phyloP scores from a whole-genome alignment of 768 basidiomycete species.

The Serendipita vermifera region DNA sequence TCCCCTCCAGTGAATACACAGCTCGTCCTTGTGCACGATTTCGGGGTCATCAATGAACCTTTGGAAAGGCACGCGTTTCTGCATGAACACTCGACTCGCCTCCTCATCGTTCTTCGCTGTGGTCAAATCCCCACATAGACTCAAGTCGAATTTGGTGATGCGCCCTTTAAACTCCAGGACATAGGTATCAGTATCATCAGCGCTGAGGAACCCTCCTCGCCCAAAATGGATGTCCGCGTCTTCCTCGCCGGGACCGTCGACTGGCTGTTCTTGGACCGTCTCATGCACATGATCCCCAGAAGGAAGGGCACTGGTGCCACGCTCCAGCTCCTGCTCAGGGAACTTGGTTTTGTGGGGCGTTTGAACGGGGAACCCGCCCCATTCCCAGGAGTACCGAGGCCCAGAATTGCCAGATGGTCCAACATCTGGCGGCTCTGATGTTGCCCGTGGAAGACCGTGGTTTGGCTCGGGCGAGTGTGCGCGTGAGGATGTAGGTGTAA shows the following conservation, averaged over 20 bases:
- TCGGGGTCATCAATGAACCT: constrained; percentile 51
- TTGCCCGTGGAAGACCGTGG: constrained; percentile 7
- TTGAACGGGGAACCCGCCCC: constrained; percentile 79
- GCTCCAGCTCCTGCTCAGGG: constrained; percentile 11
- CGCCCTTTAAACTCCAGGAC: constrained; percentile 45
- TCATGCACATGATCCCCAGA: background rate
- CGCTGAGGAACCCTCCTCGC: constrained; percentile 18
- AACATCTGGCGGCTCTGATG: constrained; percentile 15
- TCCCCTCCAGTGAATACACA: constrained; percentile 64
- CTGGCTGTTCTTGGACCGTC: constrained; percentile 16
- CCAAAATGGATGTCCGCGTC: constrained; percentile 20
- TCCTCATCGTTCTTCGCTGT: constrained; percentile 37
- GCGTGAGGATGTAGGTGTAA: constrained; percentile 3
- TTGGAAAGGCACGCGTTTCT: constrained; percentile 50
- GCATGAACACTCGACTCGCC: constrained; percentile 37
- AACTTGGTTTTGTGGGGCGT: constrained; percentile 51
- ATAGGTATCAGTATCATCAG: constrained; percentile 11
- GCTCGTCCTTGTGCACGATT: constrained; percentile 45
- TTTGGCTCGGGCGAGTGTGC: background rate
- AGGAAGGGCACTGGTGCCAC: constrained; percentile 7
- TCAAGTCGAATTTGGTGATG: constrained; percentile 58
- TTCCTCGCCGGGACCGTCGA: constrained; percentile 21
- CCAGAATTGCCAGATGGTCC: constrained; percentile 15
- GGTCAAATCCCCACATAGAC: constrained; percentile 36
- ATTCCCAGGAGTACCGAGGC: constrained; percentile 71